Evolutionary conservation across 106 monocot genomes (phyloP), one percentile per base, ranked within the genome.

Genomic region (Allium cepa): DNA sequence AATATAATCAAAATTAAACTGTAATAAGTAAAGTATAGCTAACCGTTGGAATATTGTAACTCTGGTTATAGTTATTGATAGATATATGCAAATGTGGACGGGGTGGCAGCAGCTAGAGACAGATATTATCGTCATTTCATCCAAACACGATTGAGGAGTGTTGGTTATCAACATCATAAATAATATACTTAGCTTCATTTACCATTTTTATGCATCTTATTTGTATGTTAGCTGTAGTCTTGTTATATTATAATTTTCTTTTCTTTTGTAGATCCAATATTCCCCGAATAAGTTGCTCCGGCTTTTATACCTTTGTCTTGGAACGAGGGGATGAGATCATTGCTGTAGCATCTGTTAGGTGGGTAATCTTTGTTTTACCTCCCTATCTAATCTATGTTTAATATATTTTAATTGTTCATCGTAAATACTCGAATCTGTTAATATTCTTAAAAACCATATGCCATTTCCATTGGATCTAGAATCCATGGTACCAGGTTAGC

Each of bases 261-360:
- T 69, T 11, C 3, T 70, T 67, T 81, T 75, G 73, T 71, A 99
- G 99, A 67, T 93, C 99, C 60, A 99, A 99, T 76, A 90, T 99
- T 71, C 82, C 71, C 46, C 77, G 99, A 48, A 66, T 99, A 60
- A 79, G 86, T 62, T 99, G 80, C 62, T 67, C 70, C 62, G 89
- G 93, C 10, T 99, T 99, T 76, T 90, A 99, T 62, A 93, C 87
- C 57, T 87, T 99, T 73, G 50, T 99, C 72, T 73, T 99, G 70
- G 99, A 92, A 64, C 71, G 73, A 28, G 87, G 77, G 10, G 99
- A 99, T 87, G 99, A 99, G 80, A 81, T 99, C 52, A 82, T 93
- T 45, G 79, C 82, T 78, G 93, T 75, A 46, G 99, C 99, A 71
- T 87, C 99, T 27, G 62, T 99, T 56, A 90, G 99, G 99, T 93